Base-by-base conservation (phyloP, 169 alveolate genomes). In the Plasmodium blacklocki region DNA sequence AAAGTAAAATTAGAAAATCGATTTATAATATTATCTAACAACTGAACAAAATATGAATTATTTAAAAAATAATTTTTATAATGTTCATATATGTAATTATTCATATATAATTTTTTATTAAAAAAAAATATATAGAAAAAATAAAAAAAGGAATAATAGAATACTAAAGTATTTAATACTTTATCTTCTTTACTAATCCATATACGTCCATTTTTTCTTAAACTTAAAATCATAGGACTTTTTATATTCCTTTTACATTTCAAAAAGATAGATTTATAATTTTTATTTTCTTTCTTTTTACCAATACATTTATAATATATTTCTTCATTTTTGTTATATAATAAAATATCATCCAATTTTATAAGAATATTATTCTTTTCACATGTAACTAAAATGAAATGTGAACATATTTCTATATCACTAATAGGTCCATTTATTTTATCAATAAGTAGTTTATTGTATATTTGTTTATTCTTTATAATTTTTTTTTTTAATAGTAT, bases 181-280 rank as follows among this genome's bases (percentile, higher is more conserved):
- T 29, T 83, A n/a, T 83, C 83, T 49, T 73, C 76, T 8, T 68
- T 72, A 18, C 91, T 83, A 15, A 83, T 15, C 91, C 91, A 83
- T 43, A 83, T 47, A 14, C 91, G 54, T 4, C 91, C 91, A 63
- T 83, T 83, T 83, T 83, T 68, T 60, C 91, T 68, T 59, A 83
- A 63, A 59, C 91, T 83, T 62, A 83, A 68, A 68, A 83, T 83
- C 23, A 14, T 54, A 11, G n/a, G 50, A n/a, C n/a, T 67, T 32
- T 62, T 60, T 39, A 39, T 39, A 39, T 39, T 39, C 50, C 49
- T 59, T 62, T 83, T 83, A n/a, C 49, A 26, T 1, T 56, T 83
- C 63, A 56, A 83, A 68, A 83, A 83, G 1, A 83, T 50, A 29
- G 91, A 83, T 73, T 72, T 70, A 50, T 83, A 83, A 83, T 68